Percentiles rank a stretch among this genome's conserved stretches.
These are phyloP conservation scores for Populus hybrid DNA, from an alignment of 441 rosid genomes.

Conservation along the genomic window DNA sequence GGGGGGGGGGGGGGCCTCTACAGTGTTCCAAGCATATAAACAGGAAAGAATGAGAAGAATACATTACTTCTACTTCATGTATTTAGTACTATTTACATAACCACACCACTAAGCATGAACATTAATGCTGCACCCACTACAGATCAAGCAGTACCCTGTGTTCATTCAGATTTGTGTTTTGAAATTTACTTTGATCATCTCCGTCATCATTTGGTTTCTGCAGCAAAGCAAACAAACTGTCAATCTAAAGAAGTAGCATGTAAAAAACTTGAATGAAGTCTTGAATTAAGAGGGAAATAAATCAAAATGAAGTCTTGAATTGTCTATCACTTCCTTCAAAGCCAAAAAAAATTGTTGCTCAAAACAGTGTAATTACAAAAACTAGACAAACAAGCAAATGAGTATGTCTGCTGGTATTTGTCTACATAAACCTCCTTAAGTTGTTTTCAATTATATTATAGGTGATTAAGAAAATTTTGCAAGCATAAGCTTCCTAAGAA, in stretches of 20 bases:
- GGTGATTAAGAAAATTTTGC: neutral
- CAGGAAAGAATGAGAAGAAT: constrained; percentile 57
- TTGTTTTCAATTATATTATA: neutral
- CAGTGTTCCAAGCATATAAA: constrained; percentile 35
- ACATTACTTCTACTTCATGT: constrained; percentile 27
- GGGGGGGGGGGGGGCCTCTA: constrained; percentile 7
- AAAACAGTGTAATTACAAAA: neutral
- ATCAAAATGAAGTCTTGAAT: neutral
- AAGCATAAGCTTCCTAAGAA: neutral
- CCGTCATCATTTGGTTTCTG: constrained; percentile 36
- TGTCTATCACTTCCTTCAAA: neutral
- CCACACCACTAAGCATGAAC: constrained; percentile 19
- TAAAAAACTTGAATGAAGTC: neutral
- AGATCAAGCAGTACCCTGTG: constrained; percentile 37
- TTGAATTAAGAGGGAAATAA: neutral
- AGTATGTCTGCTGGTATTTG: neutral
- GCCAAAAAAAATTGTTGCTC: neutral
- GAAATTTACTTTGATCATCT: constrained; percentile 29
- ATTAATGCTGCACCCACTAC: constrained; percentile 18
- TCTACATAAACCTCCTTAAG: neutral
- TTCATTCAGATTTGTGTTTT: constrained; percentile 34
- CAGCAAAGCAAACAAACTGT: constrained; percentile 1
- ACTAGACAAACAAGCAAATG: neutral
- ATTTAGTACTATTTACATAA: constrained; percentile 24
- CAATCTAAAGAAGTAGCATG: neutral